Base-by-base conservation (phyloP, 495 filamentous ascomycete genomes). In the Sporormia fimetaria region DNA sequence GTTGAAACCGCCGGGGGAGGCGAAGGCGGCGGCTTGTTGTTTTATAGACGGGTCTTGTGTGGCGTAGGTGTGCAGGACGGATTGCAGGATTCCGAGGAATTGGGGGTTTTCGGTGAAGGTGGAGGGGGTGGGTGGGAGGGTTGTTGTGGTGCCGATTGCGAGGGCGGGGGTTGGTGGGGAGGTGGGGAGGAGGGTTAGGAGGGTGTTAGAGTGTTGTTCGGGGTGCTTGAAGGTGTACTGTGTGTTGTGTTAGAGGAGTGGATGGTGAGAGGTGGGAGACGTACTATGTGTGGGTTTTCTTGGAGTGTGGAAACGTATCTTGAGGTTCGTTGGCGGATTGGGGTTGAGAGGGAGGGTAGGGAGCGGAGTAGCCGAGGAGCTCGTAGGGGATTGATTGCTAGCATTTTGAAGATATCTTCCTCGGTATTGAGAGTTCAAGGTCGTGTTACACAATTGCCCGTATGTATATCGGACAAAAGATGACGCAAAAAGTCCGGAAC, bases 21-120 rank as follows among this genome's bases (percentile, higher is more conserved):
- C 81, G 61, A 90, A 83, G 1, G 79, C 78, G 26, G 74, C 68
- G 2, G 88, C 88, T 56, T 93, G 83, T 5, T 76, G 68, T 46
- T 78, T 67, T 3, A 92, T 73, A 20, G 67, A 65, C 0, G 81
- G 81, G 50, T 95, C 90, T 25, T 77, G 54, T 40, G 69, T 60
- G 5, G 82, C 88, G 55, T 94, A 65, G 28, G 75, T 52, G 10
- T 69, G 62, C 30, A 94, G 65, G 0, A 90, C 80, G 1, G 76
- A 66, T 49, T 88, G 79, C 16, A 98, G 64, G 44, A 87, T 78
- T 5, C 64, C 40, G 3, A 90, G 59, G 55, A 98, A 98, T 16
- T 67, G 60, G 3, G 66, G 75, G 58, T 95, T 98, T 52, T 82
- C 80, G 23, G 62, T 70, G 51, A 95, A 78, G 20, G 80, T 79